Evolutionary conservation across 495 filamentous ascomycete species (phyloP).

Genomic region (Margaritispora aquatica): DNA sequence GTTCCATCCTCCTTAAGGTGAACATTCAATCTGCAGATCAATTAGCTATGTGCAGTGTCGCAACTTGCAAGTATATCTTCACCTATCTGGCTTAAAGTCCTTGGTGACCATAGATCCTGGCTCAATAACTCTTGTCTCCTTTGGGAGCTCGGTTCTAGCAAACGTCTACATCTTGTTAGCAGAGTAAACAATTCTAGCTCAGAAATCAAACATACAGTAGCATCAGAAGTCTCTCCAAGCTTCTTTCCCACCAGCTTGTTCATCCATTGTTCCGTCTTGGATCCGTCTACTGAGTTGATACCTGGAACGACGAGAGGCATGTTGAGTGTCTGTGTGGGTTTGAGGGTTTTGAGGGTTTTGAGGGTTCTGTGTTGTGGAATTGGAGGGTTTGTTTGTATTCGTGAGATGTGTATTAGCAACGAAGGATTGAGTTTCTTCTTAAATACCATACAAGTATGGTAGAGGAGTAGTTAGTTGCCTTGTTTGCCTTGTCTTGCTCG

Average conservation of each 20-base stretch:
- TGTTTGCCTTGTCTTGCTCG: background rate
- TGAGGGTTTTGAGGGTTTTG: background rate
- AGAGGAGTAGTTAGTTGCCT: background rate
- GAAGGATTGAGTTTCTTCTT: too few relatives aligned
- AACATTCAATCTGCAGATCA: slow-evolving; percentile 55
- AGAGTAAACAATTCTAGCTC: background rate
- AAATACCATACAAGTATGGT: too few relatives aligned
- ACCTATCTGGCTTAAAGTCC: slow-evolving; percentile 56
- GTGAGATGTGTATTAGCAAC: background rate
- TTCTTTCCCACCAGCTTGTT: slow-evolving; percentile 76
- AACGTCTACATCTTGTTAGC: slow-evolving; percentile 49
- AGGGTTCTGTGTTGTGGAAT: background rate
- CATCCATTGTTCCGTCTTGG: slow-evolving; percentile 58
- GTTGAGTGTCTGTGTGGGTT: slow-evolving; percentile 28
- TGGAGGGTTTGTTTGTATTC: background rate
- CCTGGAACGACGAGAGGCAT: slow-evolving; percentile 85
- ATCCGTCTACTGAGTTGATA: slow-evolving; percentile 41
- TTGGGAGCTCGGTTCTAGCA: slow-evolving; percentile 66
- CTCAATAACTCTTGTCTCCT: slow-evolving; percentile 59
- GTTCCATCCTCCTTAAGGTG: slow-evolving; percentile 67
- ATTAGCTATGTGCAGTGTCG: background rate
- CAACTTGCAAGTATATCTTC: slow-evolving; percentile 18
- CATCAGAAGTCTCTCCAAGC: slow-evolving; percentile 43
- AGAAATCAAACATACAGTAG: slow-evolving; percentile 33
- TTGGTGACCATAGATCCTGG: slow-evolving; percentile 55